Evolutionary conservation across 352 stramenopile species (phyloP).

Genomic region (Aphanomyces euteiches): DNA sequence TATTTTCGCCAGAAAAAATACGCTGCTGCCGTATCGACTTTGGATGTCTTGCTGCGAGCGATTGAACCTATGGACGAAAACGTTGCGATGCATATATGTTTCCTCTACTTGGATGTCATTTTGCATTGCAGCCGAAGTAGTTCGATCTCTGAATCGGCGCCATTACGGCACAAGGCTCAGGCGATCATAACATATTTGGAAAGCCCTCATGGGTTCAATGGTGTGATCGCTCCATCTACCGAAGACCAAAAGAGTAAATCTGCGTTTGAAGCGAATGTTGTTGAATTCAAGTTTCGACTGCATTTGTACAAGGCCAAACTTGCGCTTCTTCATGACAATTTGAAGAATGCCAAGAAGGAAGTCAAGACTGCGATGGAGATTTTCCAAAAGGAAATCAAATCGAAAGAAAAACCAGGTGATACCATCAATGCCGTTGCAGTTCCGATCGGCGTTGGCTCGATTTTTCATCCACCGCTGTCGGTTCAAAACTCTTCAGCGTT

Average conservation of each 20-base stretch:
- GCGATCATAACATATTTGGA: conserved; percentile 86
- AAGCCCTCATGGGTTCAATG: conserved; percentile 87
- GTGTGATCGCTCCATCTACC: conserved; percentile 39
- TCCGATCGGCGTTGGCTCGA: conserved; percentile 46
- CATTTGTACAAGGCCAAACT: conserved; percentile 92
- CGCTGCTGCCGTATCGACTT: conserved; percentile 70
- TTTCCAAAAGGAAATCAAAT: conserved; percentile 90
- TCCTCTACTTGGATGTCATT: conserved; percentile 90
- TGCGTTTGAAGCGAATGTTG: conserved; percentile 49
- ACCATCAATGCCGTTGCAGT: conserved; percentile 13
- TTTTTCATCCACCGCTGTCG: conserved; percentile 68
- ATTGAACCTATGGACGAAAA: conserved; percentile 89
- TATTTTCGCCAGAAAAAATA: conserved; percentile 90
- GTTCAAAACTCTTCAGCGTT: conserved; percentile 86
- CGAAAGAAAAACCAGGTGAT: conserved; percentile 29
- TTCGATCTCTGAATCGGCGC: conserved; percentile 67
- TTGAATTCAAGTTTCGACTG: conserved; percentile 88
- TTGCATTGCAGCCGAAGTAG: conserved; percentile 84
- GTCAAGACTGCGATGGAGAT: conserved; percentile 91
- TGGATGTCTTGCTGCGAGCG: conserved; percentile 85
- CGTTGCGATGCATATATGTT: conserved; percentile 91
- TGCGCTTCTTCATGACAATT: conserved; percentile 79
- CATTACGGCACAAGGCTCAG: conserved; percentile 80
- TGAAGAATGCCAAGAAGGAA: conserved; percentile 90
- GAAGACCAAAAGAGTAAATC: conserved; percentile 20